Base-by-base conservation (phyloP, 805 yeast genomes). In the Zygosaccharomyces siamensis region DNA sequence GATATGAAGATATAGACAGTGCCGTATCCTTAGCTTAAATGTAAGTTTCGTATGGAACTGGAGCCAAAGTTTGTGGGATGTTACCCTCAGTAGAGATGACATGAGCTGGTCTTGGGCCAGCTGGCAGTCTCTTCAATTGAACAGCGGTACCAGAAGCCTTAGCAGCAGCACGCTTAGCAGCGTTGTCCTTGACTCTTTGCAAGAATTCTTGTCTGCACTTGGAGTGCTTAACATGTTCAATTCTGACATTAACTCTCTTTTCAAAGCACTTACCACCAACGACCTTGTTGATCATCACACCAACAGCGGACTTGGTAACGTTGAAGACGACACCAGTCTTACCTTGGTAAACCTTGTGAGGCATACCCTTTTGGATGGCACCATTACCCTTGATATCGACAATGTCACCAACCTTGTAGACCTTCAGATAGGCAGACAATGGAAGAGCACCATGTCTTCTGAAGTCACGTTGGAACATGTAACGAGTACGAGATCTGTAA, bases 301-400 rank as follows among this genome's bases (percentile, higher is more conserved):
- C 99, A 62, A 93, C 98, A 61, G 99, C 80, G 59, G 96, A 78
- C 84, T 88, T 93, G 86, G 99, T 92, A 66, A 93, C 95, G 84
- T 93, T 93, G 96, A 83, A 93, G 63, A 93, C 83, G 68, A 93
- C 88, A 85, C 99, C 99, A 64, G 99, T 93, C 85, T 90, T 93
- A 79, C 99, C 99, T 84, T 93, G 97, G 97, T 93, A 93, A 86
- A 81, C 90, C 83, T 93, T 93, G 89, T 89, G 96, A 76, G 99
- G 99, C 97, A 93, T 89, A 88, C 98, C 97, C 86, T 92, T 90
- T 76, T 93, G 98, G 83, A 90, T 81, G 65, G 99, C 82, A 83
- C 97, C 97, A 76, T 93, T 93, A 76, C 95, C 99, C 81, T 88
- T 92, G 83, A 93, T 90, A 78, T 93, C 99, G 72, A 93, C 99